Conservation (phyloP, 2,329 filamentous ascomycete species). For the Fusarium sp. region DNA sequence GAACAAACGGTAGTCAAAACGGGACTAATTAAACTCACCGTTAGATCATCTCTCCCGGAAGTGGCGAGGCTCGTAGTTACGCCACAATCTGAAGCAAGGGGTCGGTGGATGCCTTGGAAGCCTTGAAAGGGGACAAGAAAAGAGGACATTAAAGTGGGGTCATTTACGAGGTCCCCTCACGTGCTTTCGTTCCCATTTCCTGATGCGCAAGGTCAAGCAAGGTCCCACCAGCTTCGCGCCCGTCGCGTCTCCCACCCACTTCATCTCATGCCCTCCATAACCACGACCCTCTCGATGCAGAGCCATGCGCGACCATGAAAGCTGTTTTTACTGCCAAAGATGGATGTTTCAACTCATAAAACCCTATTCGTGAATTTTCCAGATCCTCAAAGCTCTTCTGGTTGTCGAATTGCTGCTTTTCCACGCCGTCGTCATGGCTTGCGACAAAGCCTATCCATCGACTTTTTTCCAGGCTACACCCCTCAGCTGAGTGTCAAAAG, state of each 20-base stretch:
- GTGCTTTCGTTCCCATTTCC: slow-evolving; percentile 60
- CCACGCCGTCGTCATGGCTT: slow-evolving; percentile 16
- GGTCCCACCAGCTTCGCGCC: slow-evolving; percentile 56
- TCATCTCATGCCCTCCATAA: slow-evolving; percentile 56
- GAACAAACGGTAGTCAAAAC: slow-evolving; percentile 36
- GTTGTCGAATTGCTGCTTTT: slow-evolving; percentile 38
- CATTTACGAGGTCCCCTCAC: slow-evolving; percentile 51
- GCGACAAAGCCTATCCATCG: slow-evolving; percentile 10
- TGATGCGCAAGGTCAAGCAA: slow-evolving; percentile 43
- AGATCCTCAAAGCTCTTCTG: slow-evolving; percentile 35
- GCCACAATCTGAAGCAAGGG: slow-evolving; percentile 40
- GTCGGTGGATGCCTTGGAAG: neutral
- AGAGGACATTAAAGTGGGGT: slow-evolving; percentile 26
- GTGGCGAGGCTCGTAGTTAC: slow-evolving; percentile 9
- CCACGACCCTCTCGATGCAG: slow-evolving; percentile 18
- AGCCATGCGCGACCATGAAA: slow-evolving; percentile 49
- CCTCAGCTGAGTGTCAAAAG: slow-evolving; percentile 43
- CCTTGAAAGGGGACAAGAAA: slow-evolving; percentile 31
- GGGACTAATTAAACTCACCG: slow-evolving; percentile 1
- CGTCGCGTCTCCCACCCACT: slow-evolving; percentile 60
- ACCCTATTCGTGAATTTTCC: slow-evolving; percentile 39
- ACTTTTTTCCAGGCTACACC: slow-evolving; percentile 42
- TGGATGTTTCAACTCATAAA: slow-evolving; percentile 5
- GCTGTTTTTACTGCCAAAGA: slow-evolving; percentile 9
- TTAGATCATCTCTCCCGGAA: neutral